Evolutionary conservation across 495 filamentous ascomycete species (phyloP).

Genomic region (Hypoxylon intermedium): DNA sequence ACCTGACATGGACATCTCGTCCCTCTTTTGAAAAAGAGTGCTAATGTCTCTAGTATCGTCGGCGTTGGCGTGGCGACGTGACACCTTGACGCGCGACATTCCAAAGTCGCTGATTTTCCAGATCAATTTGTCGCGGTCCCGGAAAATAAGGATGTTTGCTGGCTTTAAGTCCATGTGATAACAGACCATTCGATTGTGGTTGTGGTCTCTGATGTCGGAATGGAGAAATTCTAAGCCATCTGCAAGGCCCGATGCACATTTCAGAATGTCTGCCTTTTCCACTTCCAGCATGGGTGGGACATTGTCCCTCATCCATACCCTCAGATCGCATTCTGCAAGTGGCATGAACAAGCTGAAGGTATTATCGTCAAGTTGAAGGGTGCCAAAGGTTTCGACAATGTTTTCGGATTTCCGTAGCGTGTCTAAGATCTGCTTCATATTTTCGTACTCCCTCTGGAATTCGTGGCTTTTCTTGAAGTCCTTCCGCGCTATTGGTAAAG

Average conservation of each 20-base stretch:
- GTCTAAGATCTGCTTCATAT: slow-evolving; percentile 44
- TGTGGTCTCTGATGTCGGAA: slow-evolving; percentile 38
- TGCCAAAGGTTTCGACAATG: slow-evolving; percentile 45
- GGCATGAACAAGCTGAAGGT: slow-evolving; percentile 52
- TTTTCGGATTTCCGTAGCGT: slow-evolving; percentile 38
- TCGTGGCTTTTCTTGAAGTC: slow-evolving; percentile 36
- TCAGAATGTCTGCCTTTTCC: slow-evolving; percentile 40
- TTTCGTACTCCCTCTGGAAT: slow-evolving; percentile 36
- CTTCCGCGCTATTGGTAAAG: slow-evolving; percentile 34
- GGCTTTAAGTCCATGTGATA: slow-evolving; percentile 53
- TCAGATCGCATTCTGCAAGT: slow-evolving; percentile 45
- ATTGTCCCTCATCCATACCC: slow-evolving; percentile 38
- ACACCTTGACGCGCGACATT: slow-evolving; percentile 46
- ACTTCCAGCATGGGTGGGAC: slow-evolving; percentile 7
- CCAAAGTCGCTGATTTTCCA: slow-evolving; percentile 54
- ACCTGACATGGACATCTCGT: slow-evolving; percentile 20
- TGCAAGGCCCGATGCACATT: slow-evolving; percentile 42
- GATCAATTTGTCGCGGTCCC: slow-evolving; percentile 21
- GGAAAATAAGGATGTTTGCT: slow-evolving; percentile 47
- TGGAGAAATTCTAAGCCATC: slow-evolving; percentile 48
- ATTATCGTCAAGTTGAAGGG: slow-evolving; percentile 35
- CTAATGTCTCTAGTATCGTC: slow-evolving; percentile 34
- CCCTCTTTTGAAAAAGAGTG: slow-evolving; percentile 28
- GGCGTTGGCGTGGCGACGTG: slow-evolving; percentile 13
- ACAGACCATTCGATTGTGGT: slow-evolving; percentile 40